These are phyloP conservation scores for Acanthochlamys bracteata DNA, from an alignment of 106 monocot genomes.

Conservation along the genomic window DNA sequence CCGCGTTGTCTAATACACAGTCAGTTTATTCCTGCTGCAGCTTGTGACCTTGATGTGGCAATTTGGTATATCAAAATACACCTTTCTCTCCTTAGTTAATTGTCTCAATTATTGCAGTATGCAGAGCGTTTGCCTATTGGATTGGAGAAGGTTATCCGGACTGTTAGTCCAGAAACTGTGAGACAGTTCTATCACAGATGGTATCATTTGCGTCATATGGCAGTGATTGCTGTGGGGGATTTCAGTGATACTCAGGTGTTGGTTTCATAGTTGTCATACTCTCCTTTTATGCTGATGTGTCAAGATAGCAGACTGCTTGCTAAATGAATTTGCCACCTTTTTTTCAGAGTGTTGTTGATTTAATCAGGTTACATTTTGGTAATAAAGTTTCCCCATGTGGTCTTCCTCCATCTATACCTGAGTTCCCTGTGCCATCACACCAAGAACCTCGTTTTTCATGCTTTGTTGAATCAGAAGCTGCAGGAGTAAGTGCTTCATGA, in stretches of 20 bases:
- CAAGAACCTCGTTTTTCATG: conserved; percentile 92
- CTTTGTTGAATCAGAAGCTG: conserved; percentile 99
- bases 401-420: conserved; percentile 52
- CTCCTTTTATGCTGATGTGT: conserved; percentile 3
- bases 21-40: neutral
- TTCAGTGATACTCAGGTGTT: conserved; percentile 74
- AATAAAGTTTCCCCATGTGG: conserved; percentile 36
- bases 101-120: conserved; percentile 49
- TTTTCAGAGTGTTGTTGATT: conserved; percentile 81
- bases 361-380: conserved; percentile 88
- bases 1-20: no score
- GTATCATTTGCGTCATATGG: conserved; percentile 95
- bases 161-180: conserved; percentile 75
- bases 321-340: neutral
- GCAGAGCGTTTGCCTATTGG: conserved; percentile 96
- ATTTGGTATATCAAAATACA: no score
- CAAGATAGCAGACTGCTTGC: neutral
- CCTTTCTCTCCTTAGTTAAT: neutral
- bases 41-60: no score
- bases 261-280: conserved; percentile 5
- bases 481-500: conserved; percentile 54
- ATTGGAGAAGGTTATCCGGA: conserved; percentile 83
- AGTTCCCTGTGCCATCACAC: conserved; percentile 82
- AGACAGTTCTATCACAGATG: conserved; percentile 82
- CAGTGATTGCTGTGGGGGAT: conserved; percentile 92